Percentiles rank a stretch among this genome's conserved stretches.
Conservation (phyloP, 2,329 filamentous ascomycete species). For the Arthrocladium fulminans region DNA sequence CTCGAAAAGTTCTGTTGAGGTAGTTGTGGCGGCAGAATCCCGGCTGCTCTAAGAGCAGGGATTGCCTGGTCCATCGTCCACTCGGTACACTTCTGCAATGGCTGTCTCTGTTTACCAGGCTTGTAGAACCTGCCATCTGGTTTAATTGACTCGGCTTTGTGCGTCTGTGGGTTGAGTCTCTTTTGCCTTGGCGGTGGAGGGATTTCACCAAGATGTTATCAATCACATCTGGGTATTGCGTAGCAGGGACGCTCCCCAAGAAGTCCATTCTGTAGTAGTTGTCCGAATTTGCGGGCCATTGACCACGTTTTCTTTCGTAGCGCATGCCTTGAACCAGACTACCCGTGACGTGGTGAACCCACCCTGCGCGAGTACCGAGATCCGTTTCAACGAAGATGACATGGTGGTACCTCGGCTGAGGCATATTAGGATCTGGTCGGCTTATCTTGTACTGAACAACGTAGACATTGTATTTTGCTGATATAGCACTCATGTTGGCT, state of each 20-base stretch:
- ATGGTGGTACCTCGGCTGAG: no score
- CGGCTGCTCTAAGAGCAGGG: slow-evolving; percentile 9
- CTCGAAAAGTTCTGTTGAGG: not conserved
- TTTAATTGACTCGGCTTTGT: slow-evolving; percentile 11
- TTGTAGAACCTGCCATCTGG: slow-evolving; percentile 10
- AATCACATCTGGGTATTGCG: not conserved
- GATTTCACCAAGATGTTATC: not conserved
- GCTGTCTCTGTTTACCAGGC: slow-evolving; percentile 22
- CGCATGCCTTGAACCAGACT: no score
- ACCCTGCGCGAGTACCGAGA: no score
- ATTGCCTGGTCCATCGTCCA: slow-evolving; percentile 14
- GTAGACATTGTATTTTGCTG: no score
- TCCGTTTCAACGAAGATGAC: no score
- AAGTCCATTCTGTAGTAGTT: not conserved
- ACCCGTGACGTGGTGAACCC: no score
- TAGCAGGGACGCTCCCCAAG: not conserved
- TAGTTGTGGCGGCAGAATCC: not conserved
- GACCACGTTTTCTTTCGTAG: not conserved
- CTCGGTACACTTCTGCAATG: slow-evolving; percentile 16
- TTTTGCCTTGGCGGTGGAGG: slow-evolving; percentile 9
- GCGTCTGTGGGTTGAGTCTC: slow-evolving; percentile 10
- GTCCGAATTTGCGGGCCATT: not conserved
- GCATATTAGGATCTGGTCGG: no score
- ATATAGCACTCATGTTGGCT: no score
- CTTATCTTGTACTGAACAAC: no score